Conservation (phyloP, 805 yeast genomes). For the Ogataea wickerhamii region DNA sequence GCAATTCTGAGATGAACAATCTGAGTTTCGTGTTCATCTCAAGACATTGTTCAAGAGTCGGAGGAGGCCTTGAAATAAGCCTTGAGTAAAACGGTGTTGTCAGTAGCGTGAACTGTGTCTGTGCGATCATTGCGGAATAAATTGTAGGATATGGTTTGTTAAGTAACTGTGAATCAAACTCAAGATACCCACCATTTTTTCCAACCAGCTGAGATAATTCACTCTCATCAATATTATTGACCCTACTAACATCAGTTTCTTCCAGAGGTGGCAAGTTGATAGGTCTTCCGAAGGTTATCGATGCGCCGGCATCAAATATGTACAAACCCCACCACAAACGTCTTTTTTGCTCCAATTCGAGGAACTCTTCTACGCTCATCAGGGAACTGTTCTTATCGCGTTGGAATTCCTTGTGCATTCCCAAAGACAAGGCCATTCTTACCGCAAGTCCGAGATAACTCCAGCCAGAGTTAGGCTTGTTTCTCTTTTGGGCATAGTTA, state of each 20-base stretch:
- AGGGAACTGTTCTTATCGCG: constrained; percentile 17
- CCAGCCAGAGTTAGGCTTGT: constrained; percentile 69
- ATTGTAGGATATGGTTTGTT: constrained; percentile 45
- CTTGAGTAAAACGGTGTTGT: constrained; percentile 48
- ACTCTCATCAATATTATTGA: constrained; percentile 49
- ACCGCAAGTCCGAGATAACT: constrained; percentile 61
- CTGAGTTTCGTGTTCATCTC: constrained; percentile 41
- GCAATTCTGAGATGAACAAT: constrained; percentile 40
- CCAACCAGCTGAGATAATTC: constrained; percentile 29
- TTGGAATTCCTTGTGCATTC: constrained; percentile 51
- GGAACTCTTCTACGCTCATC: constrained; percentile 32
- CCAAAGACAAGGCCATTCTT: constrained; percentile 64
- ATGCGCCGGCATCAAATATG: constrained; percentile 60
- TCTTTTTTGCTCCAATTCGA: constrained; percentile 53
- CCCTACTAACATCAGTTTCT: constrained; percentile 46
- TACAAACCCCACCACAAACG: constrained; percentile 68
- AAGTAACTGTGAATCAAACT: constrained; percentile 19
- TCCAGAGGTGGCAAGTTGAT: constrained; percentile 46
- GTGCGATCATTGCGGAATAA: constrained; percentile 56
- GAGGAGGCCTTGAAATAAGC: constrained; percentile 44
- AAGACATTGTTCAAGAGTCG: constrained; percentile 48
- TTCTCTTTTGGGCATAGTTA: constrained; percentile 60
- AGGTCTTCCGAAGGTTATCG: constrained; percentile 65
- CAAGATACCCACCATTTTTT: constrained; percentile 14
- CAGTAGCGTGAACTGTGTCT: constrained; percentile 45